These are phyloP conservation scores for Sideroxylon spinosum DNA, from an alignment of 179 eudicot genomes.

Conservation along the genomic window DNA sequence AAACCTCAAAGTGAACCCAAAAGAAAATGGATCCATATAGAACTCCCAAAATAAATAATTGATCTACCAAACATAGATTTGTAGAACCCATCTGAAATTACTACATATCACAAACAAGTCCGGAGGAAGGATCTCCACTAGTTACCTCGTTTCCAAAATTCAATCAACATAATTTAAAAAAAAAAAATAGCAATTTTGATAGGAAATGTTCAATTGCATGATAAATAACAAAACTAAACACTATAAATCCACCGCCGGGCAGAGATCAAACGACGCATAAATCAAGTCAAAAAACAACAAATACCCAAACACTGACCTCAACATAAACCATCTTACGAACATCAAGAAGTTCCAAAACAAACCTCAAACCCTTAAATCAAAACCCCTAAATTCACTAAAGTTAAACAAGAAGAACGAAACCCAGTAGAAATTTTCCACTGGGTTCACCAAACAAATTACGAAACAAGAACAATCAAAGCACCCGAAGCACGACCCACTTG, in stretches of 20 bases:
- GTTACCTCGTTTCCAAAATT: background rate
- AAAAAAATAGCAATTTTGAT: background rate
- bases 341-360: background rate
- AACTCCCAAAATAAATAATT: no score
- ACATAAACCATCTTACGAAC: background rate
- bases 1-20: background rate
- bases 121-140: background rate
- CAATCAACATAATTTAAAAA: background rate
- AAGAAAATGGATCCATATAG: background rate
- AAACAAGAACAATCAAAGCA: background rate
- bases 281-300: background rate
- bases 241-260: background rate
- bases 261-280: background rate
- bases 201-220: background rate
- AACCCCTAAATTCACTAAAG: background rate
- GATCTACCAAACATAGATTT: background rate
- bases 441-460: background rate
- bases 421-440: background rate
- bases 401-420: background rate
- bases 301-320: background rate
- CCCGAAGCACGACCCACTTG: constrained; percentile 4
- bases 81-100: background rate
- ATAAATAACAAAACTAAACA: background rate
- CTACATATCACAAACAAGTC: background rate
- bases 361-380: background rate